Evolutionary conservation across 176 grass and related monocot species (phyloP).

Genomic region (Phoenix dactylifera): DNA sequence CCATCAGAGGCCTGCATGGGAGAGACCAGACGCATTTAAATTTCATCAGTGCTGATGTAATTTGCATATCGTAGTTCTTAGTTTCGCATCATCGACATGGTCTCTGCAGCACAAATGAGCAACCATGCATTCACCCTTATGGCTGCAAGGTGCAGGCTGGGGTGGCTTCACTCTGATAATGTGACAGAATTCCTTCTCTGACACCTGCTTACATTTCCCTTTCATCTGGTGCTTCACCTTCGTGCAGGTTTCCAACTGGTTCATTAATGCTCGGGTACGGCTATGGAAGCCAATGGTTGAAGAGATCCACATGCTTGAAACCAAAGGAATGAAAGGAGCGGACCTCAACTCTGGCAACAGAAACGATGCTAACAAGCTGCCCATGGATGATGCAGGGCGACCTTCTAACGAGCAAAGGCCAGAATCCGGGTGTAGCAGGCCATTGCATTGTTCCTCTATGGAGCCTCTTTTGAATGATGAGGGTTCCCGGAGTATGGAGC

Average conservation of each 20-base stretch:
- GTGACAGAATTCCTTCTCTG: too few species aligned
- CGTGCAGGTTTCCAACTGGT: slow-evolving; percentile 52
- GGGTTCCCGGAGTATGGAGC: slow-evolving; percentile 1
- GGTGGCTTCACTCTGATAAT: too few species aligned
- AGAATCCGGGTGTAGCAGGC: neutral
- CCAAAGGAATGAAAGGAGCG: slow-evolving; percentile 14
- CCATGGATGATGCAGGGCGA: neutral
- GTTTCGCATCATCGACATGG: too few species aligned
- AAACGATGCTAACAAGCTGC: neutral
- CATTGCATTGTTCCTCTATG: neutral
- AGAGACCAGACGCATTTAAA: too few species aligned
- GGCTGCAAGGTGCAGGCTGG: too few species aligned
- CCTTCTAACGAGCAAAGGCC: neutral
- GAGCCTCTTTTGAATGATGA: neutral
- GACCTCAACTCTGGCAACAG: slow-evolving; percentile 7
- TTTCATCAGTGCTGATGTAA: too few species aligned
- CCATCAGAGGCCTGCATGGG: too few species aligned
- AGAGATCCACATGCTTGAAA: slow-evolving; percentile 55
- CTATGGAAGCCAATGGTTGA: slow-evolving; percentile 65
- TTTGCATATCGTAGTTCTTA: too few species aligned
- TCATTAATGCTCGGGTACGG: slow-evolving; percentile 46
- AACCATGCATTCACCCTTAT: too few species aligned
- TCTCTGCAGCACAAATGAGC: too few species aligned
- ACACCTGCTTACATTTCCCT: too few species aligned
- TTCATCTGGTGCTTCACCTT: neutral